Evolutionary conservation across 768 basidiomycete species (phyloP).

Genomic region (Rhodotorula sphaerocarpa): DNA sequence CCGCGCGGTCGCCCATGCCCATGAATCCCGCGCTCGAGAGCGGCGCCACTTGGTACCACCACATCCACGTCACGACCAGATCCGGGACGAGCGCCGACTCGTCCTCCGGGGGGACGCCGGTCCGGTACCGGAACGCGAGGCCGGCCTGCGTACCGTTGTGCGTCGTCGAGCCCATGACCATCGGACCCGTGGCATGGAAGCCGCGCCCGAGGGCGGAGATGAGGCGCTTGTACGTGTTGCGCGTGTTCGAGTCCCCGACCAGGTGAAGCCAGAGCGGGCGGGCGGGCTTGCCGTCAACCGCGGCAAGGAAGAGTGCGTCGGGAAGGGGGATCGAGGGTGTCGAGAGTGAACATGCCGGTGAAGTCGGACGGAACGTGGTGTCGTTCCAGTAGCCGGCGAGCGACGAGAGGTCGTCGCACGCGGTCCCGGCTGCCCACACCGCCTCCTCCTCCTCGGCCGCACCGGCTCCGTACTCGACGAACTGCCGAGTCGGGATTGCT

Average conservation of each 20-base stretch:
- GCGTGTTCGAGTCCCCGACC: constrained; percentile 34
- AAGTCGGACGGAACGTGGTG: background rate
- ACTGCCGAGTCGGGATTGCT: too few species aligned
- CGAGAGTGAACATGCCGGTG: constrained; percentile 16
- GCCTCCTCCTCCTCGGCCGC: too few species aligned
- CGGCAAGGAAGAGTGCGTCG: background rate
- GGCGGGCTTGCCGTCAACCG: background rate
- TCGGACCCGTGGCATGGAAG: constrained; percentile 3
- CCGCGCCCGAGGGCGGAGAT: constrained; percentile 13
- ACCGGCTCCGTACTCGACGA: constrained; percentile 2
- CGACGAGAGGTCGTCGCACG: constrained; percentile 16
- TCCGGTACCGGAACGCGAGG: constrained; percentile 10
- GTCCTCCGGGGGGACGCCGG: background rate
- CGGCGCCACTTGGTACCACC: constrained; percentile 24
- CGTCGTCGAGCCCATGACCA: constrained; percentile 13
- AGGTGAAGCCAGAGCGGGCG: constrained; percentile 26
- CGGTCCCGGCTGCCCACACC: too few species aligned
- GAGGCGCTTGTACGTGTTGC: constrained; percentile 24
- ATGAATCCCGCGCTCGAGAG: too few species aligned
- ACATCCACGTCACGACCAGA: constrained; percentile 22
- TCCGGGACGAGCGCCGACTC: background rate
- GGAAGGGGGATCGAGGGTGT: constrained; percentile 7
- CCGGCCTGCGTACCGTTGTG: constrained; percentile 28
- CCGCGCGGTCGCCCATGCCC: background rate
- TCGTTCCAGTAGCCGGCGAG: constrained; percentile 25